A percentile compares a stretch with the other conserved stretches of the same genome.
Conservation (phyloP, 164 flowering plant genomes). For the Sedum album region DNA sequence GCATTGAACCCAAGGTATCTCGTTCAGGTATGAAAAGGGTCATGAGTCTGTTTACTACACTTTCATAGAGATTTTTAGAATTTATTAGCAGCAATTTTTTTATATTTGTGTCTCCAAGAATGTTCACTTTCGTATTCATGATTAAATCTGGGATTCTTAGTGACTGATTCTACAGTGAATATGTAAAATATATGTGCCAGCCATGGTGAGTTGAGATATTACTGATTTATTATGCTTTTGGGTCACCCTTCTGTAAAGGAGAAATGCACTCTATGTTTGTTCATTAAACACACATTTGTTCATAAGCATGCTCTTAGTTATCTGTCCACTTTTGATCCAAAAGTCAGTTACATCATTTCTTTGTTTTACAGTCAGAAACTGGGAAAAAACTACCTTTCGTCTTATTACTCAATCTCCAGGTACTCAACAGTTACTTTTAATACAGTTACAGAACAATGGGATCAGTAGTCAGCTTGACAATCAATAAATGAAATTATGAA, state of each 20-base stretch:
- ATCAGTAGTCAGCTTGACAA: background rate
- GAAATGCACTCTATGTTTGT: too few species aligned
- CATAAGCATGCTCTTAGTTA: background rate
- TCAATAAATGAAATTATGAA: background rate
- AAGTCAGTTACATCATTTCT: background rate
- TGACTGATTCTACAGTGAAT: background rate
- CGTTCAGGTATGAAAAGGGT: background rate
- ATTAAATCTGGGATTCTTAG: background rate
- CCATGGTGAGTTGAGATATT: background rate
- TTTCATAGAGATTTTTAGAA: background rate
- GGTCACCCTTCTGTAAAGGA: background rate
- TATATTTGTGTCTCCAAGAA: background rate
- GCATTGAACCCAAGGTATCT: conserved; percentile 36
- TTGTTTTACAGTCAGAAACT: conserved; percentile 60
- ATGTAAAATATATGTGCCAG: background rate
- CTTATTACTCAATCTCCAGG: conserved; percentile 77
- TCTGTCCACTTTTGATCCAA: background rate
- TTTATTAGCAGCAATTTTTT: background rate
- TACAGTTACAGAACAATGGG: background rate
- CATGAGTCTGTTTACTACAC: background rate
- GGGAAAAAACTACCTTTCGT: conserved; percentile 84
- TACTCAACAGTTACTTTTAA: conserved; percentile 14
- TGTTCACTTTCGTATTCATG: background rate
- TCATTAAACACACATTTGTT: background rate
- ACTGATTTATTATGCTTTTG: background rate